A percentile compares a stretch with the other conserved stretches of the same genome.
Evolutionary conservation across 345 rosid genomes (phyloP).

Genomic region (Citrus mangshanensis): DNA sequence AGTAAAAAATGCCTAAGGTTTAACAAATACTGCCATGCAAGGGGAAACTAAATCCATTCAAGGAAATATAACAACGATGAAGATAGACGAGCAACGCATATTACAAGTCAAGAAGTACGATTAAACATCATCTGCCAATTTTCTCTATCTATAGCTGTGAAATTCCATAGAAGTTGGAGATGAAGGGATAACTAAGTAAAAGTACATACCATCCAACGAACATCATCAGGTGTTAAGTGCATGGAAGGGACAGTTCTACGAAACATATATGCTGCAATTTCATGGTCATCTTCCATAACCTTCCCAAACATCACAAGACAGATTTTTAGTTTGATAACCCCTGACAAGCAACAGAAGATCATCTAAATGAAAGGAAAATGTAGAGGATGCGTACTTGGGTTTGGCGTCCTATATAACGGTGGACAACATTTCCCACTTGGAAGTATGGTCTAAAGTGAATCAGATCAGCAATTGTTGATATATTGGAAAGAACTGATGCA

Average conservation of each 20-base stretch:
- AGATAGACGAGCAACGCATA: not conserved
- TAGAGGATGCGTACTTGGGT: constrained; percentile 56
- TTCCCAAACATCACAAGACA: constrained; percentile 24
- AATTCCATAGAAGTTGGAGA: not conserved
- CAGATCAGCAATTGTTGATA: constrained; percentile 71
- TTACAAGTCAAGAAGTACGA: not conserved
- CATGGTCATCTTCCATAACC: constrained; percentile 98
- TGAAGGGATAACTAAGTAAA: not conserved
- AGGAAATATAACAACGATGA: not conserved
- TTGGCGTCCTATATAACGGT: constrained; percentile 90
- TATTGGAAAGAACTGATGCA: constrained; percentile 55
- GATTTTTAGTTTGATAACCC: not conserved
- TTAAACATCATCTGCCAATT: not conserved
- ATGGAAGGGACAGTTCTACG: constrained; percentile 89
- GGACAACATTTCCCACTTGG: constrained; percentile 85
- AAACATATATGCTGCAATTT: constrained; percentile 90
- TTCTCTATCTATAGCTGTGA: not conserved
- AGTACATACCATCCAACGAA: constrained; percentile 90
- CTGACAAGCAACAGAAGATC: not conserved
- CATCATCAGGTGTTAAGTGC: constrained; percentile 87
- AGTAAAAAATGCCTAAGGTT: not conserved
- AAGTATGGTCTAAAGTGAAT: constrained; percentile 65
- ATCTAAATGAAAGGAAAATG: constrained; percentile 8
- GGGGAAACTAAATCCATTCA: not conserved
- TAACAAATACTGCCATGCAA: not conserved